Percentiles rank a stretch among this genome's conserved stretches.
These are phyloP conservation scores for Stagonosporopsis cucurbitacearum DNA, from an alignment of 2,329 filamentous ascomycete species.

Conservation along the genomic window DNA sequence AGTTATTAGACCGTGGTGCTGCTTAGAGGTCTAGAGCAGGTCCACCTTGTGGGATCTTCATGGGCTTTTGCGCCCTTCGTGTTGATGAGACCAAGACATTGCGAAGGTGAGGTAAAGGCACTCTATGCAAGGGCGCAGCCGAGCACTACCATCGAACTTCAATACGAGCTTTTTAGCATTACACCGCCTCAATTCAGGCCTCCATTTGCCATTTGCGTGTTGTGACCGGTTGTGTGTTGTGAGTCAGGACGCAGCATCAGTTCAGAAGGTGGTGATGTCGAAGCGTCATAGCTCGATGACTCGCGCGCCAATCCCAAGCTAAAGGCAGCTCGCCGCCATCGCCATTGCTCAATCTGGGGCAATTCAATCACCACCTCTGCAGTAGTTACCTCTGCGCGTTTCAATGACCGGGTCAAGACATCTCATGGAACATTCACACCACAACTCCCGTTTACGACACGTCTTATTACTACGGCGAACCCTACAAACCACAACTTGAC, in stretches of 20 bases:
- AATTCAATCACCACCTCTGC: constrained; percentile 17
- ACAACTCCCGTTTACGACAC: constrained; percentile 28
- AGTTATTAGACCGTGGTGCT: constrained; percentile 3
- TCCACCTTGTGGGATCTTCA: not conserved
- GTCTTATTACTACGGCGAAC: constrained; percentile 35
- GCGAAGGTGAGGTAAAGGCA: too few species aligned
- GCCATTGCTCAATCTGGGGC: constrained; percentile 8
- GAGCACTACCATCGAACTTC: not conserved
- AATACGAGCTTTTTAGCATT: constrained; percentile 1
- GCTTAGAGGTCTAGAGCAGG: not conserved
- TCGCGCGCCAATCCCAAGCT: constrained; percentile 15
- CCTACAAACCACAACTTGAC: constrained; percentile 30
- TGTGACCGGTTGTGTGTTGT: not conserved
- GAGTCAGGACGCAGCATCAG: constrained; percentile 4
- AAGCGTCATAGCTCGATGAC: constrained; percentile 19
- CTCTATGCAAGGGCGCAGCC: constrained; percentile 2
- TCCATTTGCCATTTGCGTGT: not conserved
- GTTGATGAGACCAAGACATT: not conserved
- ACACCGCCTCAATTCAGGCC: not conserved
- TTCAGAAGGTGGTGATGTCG: constrained; percentile 9
- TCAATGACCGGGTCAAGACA: constrained; percentile 39
- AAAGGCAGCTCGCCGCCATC: constrained; percentile 18
- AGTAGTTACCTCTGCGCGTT: constrained; percentile 24
- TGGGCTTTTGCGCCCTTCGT: constrained; percentile 9
- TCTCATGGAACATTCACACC: constrained; percentile 43